phyloP scores from a whole-genome alignment of 805 yeast genomes.

The Candida coquimbonensis region DNA sequence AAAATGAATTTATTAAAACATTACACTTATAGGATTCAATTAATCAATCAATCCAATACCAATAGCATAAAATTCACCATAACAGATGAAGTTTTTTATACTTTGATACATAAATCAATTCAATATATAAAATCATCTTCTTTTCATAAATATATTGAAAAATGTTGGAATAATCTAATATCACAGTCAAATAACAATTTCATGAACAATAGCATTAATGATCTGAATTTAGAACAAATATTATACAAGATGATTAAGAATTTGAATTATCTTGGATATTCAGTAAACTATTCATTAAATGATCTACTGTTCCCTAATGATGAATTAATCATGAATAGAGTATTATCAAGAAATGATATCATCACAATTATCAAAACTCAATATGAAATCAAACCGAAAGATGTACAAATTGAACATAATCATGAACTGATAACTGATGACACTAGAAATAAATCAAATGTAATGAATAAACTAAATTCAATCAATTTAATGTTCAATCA shows the following conservation, averaged over 20 bases:
- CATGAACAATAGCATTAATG: constrained; percentile 1
- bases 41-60: background rate
- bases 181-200: background rate
- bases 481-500: constrained; percentile 9
- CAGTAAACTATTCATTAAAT: constrained; percentile 18
- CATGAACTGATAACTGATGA: background rate
- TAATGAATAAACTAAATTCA: constrained; percentile 1
- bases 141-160: background rate
- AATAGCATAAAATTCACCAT: background rate
- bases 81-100: constrained; percentile 2
- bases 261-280: constrained; percentile 4
- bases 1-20: constrained; percentile 14
- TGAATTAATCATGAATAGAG: constrained; percentile 27
- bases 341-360: constrained; percentile 29
- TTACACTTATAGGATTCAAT: constrained; percentile 5
- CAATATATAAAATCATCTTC: background rate
- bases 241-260: constrained; percentile 9
- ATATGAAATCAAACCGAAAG: background rate
- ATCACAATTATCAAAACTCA: constrained; percentile 13
- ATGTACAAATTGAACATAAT: background rate
- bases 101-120: constrained; percentile 2
- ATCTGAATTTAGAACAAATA: constrained; percentile 2
- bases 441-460: background rate
- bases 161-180: constrained; percentile 7
- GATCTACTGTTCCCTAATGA: constrained; percentile 30